Evolutionary conservation across 768 basidiomycete species (phyloP).

Genomic region (Glaciozyma martinii): DNA sequence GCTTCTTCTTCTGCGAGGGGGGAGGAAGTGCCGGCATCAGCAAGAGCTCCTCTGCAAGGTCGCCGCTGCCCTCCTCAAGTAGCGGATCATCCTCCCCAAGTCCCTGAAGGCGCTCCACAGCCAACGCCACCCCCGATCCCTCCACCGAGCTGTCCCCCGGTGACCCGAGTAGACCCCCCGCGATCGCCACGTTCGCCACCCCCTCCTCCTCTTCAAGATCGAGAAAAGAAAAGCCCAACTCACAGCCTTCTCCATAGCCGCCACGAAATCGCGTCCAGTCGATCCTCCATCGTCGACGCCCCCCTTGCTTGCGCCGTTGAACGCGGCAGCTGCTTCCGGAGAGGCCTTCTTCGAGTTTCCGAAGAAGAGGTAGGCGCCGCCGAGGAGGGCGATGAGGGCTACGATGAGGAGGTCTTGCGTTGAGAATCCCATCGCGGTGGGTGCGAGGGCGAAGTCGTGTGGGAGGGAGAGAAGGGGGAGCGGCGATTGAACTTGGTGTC

Average conservation of each 20-base stretch:
- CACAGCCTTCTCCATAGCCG: slow-evolving; percentile 16
- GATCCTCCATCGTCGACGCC: background rate
- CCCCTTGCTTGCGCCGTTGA: slow-evolving; percentile 2
- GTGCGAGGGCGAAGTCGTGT: background rate
- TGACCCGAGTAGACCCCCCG: no score
- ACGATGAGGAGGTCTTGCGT: background rate
- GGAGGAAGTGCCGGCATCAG: background rate
- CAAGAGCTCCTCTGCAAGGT: background rate
- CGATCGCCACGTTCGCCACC: no score
- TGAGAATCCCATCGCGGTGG: background rate
- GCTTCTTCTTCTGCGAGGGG: slow-evolving; percentile 71
- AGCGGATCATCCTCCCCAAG: no score
- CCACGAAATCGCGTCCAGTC: slow-evolving; percentile 25
- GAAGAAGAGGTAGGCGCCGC: background rate
- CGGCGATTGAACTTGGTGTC: background rate
- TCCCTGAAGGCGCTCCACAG: no score
- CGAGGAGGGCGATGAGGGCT: background rate
- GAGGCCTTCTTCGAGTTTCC: background rate
- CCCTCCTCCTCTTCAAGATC: no score
- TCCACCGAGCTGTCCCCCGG: no score
- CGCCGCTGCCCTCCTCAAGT: no score
- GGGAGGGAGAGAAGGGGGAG: background rate
- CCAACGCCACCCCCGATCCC: no score
- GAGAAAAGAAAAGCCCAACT: background rate
- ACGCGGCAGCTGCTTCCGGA: background rate